Conservation (phyloP, 495 filamentous ascomycete species). For the Echria macrotheca region DNA sequence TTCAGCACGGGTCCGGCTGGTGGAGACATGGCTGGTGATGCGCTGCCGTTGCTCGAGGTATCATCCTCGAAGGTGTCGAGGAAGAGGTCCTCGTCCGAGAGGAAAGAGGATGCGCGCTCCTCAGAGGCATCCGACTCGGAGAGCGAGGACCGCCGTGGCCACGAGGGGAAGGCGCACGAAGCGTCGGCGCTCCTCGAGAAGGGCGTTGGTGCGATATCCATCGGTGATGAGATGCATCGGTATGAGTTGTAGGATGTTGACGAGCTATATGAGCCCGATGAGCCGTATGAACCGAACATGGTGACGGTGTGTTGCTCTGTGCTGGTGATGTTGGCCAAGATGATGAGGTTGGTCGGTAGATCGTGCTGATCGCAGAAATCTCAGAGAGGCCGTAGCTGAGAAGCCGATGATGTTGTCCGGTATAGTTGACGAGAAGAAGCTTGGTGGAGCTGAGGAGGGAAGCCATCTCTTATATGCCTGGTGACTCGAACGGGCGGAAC, state of each 20-base stretch:
- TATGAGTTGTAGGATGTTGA: constrained; percentile 18
- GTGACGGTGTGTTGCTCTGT: constrained; percentile 8
- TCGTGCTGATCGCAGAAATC: not conserved
- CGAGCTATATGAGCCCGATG: constrained; percentile 30
- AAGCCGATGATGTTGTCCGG: not conserved
- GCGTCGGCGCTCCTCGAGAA: constrained; percentile 34
- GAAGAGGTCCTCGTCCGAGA: constrained; percentile 47
- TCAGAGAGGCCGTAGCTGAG: too few species aligned
- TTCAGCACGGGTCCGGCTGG: constrained; percentile 16
- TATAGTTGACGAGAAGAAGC: constrained; percentile 5
- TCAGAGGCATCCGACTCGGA: constrained; percentile 33
- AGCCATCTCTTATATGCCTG: constrained; percentile 9
- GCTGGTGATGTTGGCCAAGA: constrained; percentile 7
- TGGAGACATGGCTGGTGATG: constrained; percentile 33
- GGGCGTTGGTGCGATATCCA: constrained; percentile 47
- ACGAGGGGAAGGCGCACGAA: constrained; percentile 47
- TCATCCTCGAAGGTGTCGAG: constrained; percentile 39
- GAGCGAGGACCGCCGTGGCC: constrained; percentile 42
- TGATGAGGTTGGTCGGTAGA: not conserved
- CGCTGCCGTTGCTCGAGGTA: constrained; percentile 40
- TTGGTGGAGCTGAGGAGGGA: constrained; percentile 4
- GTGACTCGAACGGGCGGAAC: constrained; percentile 7
- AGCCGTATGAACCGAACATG: constrained; percentile 46
- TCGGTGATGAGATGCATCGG: constrained; percentile 40
- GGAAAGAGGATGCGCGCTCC: constrained; percentile 41